Evolutionary conservation across 2,329 filamentous ascomycete genomes (phyloP).

Genomic region (Gaeumannomyces sp.): DNA sequence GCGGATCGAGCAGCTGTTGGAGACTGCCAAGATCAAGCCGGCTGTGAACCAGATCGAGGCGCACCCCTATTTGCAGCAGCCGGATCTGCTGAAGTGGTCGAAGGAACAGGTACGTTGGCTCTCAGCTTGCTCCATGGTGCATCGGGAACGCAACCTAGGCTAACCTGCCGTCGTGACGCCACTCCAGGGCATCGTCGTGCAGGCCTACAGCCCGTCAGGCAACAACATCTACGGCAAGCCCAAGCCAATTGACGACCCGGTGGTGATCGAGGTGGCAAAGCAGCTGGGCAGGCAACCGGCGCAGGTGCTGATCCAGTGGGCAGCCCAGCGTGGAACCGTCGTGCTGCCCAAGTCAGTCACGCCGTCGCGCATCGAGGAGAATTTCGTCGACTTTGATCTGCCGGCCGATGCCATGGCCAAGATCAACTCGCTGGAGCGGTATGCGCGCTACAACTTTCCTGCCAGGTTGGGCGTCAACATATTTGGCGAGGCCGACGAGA

Average conservation of each 20-base stretch:
- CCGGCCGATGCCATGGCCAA: constrained; percentile 29
- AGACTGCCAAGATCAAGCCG: constrained; percentile 48
- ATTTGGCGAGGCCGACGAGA: constrained; percentile 29
- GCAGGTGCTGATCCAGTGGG: constrained; percentile 48
- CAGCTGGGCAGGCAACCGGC: constrained; percentile 31
- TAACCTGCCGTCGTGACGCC: too few relatives aligned
- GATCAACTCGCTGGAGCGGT: constrained; percentile 32
- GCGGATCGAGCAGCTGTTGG: constrained; percentile 35
- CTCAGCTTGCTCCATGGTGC: too few relatives aligned
- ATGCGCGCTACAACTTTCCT: constrained; percentile 38
- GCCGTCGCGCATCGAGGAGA: constrained; percentile 41
- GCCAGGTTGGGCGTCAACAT: constrained; percentile 37
- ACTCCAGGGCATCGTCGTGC: constrained; percentile 44
- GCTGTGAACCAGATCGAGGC: constrained; percentile 65
- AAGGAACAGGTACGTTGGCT: constrained; percentile 32
- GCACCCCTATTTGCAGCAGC: constrained; percentile 61
- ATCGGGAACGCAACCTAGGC: too few relatives aligned
- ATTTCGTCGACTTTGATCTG: constrained; percentile 30
- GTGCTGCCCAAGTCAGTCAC: constrained; percentile 51
- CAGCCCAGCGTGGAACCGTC: constrained; percentile 44
- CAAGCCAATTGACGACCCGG: constrained; percentile 41
- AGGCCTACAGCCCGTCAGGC: constrained; percentile 60
- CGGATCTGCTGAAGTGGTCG: constrained; percentile 50
- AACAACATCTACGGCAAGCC: constrained; percentile 42
- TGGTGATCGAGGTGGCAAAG: constrained; percentile 40